Evolutionary conservation across 2,329 filamentous ascomycete genomes (phyloP).

Genomic region (Penicillium sp.): DNA sequence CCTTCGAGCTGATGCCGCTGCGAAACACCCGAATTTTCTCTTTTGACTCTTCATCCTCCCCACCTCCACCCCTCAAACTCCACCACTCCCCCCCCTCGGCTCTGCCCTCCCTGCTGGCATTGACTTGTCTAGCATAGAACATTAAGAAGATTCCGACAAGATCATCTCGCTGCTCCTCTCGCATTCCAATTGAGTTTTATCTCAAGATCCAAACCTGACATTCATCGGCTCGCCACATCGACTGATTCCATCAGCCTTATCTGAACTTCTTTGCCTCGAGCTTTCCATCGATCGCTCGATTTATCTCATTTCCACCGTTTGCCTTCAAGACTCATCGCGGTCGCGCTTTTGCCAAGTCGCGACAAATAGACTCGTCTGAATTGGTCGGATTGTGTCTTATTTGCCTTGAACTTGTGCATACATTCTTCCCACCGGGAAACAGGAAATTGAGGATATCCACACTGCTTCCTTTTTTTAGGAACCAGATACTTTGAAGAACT

Average conservation of each 20-base stretch:
- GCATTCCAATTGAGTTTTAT: constrained; percentile 17
- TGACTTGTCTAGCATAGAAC: constrained; percentile 52
- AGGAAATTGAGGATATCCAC: background rate
- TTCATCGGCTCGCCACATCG: constrained; percentile 9
- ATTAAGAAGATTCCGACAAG: constrained; percentile 26
- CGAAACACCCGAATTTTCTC: constrained; percentile 30
- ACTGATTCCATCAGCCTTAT: background rate
- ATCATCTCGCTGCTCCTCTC: constrained; percentile 1
- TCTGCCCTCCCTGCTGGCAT: constrained; percentile 47
- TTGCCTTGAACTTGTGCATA: background rate
- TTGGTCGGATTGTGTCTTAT: constrained; percentile 2
- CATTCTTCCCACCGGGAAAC: background rate
- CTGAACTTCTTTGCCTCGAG: background rate
- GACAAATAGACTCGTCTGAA: constrained; percentile 1
- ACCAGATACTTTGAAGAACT: constrained; percentile 6
- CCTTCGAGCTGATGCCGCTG: constrained; percentile 18
- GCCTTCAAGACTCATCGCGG: background rate
- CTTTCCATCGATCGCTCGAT: background rate
- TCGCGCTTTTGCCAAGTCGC: background rate
- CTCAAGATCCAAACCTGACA: background rate
- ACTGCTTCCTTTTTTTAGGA: background rate
- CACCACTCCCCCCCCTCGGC: constrained; percentile 27
- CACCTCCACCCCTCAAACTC: constrained; percentile 24
- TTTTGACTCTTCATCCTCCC: constrained; percentile 22
- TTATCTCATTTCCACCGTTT: background rate